Conservation (phyloP, 176 grass and related monocot species). For the Zoysia japonica region DNA sequence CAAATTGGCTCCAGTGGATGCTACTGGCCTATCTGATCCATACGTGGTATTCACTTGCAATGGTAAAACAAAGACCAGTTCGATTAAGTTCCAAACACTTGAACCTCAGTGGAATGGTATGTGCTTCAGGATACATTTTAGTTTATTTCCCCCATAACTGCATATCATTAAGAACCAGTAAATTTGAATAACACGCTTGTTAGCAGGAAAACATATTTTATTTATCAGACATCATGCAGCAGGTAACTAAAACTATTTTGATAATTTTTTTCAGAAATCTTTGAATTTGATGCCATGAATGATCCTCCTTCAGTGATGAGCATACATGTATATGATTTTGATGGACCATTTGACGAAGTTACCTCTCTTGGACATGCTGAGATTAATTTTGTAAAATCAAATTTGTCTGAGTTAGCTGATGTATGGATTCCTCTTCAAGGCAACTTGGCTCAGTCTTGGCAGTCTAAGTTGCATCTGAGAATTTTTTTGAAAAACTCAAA, state of each 20-base stretch:
- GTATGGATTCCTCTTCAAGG: slow-evolving; percentile 94
- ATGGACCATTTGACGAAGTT: slow-evolving; percentile 84
- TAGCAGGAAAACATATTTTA: not conserved
- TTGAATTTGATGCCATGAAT: slow-evolving; percentile 97
- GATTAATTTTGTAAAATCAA: slow-evolving; percentile 94
- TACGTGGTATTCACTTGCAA: slow-evolving; percentile 96
- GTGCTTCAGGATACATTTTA: not conserved
- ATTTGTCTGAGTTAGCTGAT: slow-evolving; percentile 78
- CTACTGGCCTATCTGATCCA: slow-evolving; percentile 80
- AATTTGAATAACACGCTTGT: slow-evolving; percentile 7
- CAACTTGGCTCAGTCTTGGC: slow-evolving; percentile 77
- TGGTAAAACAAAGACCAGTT: slow-evolving; percentile 89
- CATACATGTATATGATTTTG: slow-evolving; percentile 91
- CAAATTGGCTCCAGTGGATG: slow-evolving; percentile 75
- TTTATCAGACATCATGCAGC: slow-evolving; percentile 14
- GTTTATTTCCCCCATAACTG: slow-evolving; percentile 25
- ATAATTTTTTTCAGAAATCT: slow-evolving; percentile 67
- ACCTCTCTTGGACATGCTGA: slow-evolving; percentile 85
- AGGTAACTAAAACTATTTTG: slow-evolving; percentile 24
- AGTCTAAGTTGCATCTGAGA: slow-evolving; percentile 83
- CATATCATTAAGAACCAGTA: not conserved
- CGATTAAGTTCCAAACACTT: slow-evolving; percentile 87
- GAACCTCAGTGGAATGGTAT: slow-evolving; percentile 95
- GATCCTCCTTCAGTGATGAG: slow-evolving; percentile 86
- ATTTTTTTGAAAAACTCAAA: slow-evolving; percentile 90